Percentiles rank a stretch among this genome's conserved stretches.
phyloP scores from a whole-genome alignment of 208 protist genomes.

The Wallacemonas sp. region DNA sequence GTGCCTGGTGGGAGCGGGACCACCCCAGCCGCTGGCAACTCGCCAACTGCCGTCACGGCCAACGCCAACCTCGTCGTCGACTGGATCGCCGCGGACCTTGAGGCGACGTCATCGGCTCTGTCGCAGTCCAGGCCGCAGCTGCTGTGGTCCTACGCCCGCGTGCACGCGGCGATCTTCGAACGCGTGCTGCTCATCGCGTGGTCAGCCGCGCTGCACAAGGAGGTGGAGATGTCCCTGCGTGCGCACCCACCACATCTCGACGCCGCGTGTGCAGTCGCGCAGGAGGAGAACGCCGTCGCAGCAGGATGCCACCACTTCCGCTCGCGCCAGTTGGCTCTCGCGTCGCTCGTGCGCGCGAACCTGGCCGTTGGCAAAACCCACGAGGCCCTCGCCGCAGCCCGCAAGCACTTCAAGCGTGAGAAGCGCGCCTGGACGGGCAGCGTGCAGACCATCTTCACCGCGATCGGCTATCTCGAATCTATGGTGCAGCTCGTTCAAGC shows the following conservation, averaged over 20 bases:
- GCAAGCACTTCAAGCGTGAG: conserved; percentile 73
- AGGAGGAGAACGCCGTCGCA: conserved; percentile 59
- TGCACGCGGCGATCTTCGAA: conserved; percentile 35
- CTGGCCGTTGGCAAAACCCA: conserved; percentile 60
- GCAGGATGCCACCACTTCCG: conserved; percentile 44
- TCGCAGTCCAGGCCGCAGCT: neutral
- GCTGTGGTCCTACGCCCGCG: neutral
- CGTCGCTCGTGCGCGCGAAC: conserved; percentile 57
- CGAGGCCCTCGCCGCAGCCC: conserved; percentile 53
- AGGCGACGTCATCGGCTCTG: neutral
- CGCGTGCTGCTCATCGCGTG: conserved; percentile 71
- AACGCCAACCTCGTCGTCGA: neutral
- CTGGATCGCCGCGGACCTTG: neutral
- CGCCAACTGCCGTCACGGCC: too few relatives aligned
- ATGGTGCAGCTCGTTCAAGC: conserved; percentile 75
- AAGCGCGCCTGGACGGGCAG: conserved; percentile 65
- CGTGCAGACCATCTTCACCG: conserved; percentile 53
- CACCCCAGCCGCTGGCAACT: too few relatives aligned
- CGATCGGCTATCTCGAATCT: conserved; percentile 76
- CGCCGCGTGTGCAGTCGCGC: conserved; percentile 39
- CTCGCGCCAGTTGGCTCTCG: conserved; percentile 64
- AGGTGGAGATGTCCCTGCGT: conserved; percentile 66
- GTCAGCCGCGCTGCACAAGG: conserved; percentile 72
- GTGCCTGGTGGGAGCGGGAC: neutral
- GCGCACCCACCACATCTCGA: conserved; percentile 50